Percentiles rank a stretch among this genome's conserved stretches.
phyloP scores from a whole-genome alignment of 2,329 filamentous ascomycete genomes.

The Pseudogymnoascus sp. region DNA sequence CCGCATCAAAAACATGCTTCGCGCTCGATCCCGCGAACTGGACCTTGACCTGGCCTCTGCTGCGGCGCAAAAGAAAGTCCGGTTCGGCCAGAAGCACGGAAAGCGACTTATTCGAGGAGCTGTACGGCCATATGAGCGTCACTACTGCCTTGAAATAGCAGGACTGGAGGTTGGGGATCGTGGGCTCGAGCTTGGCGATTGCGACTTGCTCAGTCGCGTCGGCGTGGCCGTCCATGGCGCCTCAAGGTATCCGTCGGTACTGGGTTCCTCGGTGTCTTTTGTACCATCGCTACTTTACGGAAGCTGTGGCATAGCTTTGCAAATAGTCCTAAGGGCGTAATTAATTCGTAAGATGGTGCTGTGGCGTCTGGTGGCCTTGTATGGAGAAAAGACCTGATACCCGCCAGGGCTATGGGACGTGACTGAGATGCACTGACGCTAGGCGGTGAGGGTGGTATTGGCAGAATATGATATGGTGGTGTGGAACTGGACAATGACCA shows the following conservation, averaged over 20 bases:
- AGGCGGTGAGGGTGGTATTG: background rate
- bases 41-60: constrained; percentile 73
- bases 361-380: background rate
- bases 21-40: constrained; percentile 67
- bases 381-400: background rate
- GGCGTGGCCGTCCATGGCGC: constrained; percentile 12
- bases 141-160: constrained; percentile 61
- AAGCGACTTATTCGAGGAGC: constrained; percentile 63
- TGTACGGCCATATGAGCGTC: constrained; percentile 88
- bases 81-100: constrained; percentile 78
- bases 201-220: constrained; percentile 35
- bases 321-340: background rate
- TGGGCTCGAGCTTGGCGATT: constrained; percentile 49
- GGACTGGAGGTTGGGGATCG: constrained; percentile 35
- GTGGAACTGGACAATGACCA: background rate
- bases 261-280: background rate
- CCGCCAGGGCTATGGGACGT: background rate
- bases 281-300: constrained; percentile 8
- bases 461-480: background rate
- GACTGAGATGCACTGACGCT: background rate
- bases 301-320: background rate
- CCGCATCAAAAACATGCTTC: constrained; percentile 57
- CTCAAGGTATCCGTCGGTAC: constrained; percentile 15
- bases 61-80: constrained; percentile 71
- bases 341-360: background rate